Base-by-base conservation (phyloP, 352 stramenopile genomes). In the Phytophthora foliorum region DNA sequence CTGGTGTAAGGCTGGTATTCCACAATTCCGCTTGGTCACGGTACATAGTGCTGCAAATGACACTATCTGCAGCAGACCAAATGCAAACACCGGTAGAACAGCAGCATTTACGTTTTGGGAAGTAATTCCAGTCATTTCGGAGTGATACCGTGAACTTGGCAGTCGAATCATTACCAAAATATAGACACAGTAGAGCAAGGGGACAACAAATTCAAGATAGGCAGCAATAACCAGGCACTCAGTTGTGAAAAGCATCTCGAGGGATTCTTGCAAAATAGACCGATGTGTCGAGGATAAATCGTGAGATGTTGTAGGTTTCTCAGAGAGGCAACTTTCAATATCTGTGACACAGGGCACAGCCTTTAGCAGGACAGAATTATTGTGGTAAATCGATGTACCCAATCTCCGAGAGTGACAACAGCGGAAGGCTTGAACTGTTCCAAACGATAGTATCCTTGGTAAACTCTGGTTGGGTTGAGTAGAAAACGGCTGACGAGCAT, bases 201-300 rank as follows among this genome's bases (percentile, higher is more conserved):
- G 63, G 54, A 82, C 69, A 44, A 77, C 46, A 13, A 55, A 58
- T 27, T 82, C 70, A 32, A 69, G 45, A 32, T 75, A 82, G 55
- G 78, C 74, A 13, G 70, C 29, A 3, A 77, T 58, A 6, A 70
- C 34, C 24, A 74, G 34, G 39, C 69, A 82, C 45, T 82, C 70
- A 32, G 39, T 60, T 13, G 65, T 61, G 50, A 69, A 80, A 6
- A 65, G 11, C 3, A 62, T 31, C 22, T 70, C 31, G 9, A 65
- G 32, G 4, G 57, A 49, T 41, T 65, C 34, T 29, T 48, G 45
- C 16, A 57, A 39, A 10, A 64, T 41, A 11, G 13, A 22, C n/a
- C n/a, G 10, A 49, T 29, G 19, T 27, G 6, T 16, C 29, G 42
- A 13, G 2, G 42, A 25, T 25, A 19, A 27, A 29, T 31, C 24